A percentile compares a stretch with the other conserved stretches of the same genome.
These are phyloP conservation scores for Magnusiomyces suaveolens DNA, from an alignment of 1,139 yeast genomes.

Conservation along the genomic window DNA sequence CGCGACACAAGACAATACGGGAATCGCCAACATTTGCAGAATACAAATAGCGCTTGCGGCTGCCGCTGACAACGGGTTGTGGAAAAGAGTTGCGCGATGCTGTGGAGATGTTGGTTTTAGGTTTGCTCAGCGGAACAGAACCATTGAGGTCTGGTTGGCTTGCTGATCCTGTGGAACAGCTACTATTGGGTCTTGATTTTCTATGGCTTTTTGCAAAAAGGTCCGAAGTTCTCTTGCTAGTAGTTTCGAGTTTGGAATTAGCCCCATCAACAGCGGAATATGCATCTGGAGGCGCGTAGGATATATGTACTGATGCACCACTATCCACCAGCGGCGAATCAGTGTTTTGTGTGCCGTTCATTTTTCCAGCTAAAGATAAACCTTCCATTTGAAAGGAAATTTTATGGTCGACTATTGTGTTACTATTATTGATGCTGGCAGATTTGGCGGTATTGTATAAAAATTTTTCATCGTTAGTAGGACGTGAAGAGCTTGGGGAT, in stretches of 20 bases:
- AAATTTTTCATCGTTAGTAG: background rate
- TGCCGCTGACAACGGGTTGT: conserved; percentile 13
- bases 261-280: background rate
- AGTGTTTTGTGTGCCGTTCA: background rate
- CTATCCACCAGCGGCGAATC: background rate
- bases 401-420: too few species aligned
- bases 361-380: background rate
- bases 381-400: too few species aligned
- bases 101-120: background rate
- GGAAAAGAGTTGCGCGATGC: conserved; percentile 6
- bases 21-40: conserved; percentile 97
- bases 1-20: conserved; percentile 66
- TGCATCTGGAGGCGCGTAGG: background rate
- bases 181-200: background rate
- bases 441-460: background rate
- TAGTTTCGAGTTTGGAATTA: background rate
- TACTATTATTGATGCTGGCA: background rate
- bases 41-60: conserved; percentile 50
- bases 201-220: background rate
- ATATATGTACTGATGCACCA: background rate
- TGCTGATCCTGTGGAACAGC: background rate
- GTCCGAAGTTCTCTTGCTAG: background rate
- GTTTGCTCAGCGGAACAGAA: background rate
- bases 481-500: too few species aligned
- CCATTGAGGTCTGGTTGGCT: background rate